These are phyloP conservation scores for Penicillium crustosum DNA, from an alignment of 2,329 filamentous ascomycete genomes.

Conservation along the genomic window DNA sequence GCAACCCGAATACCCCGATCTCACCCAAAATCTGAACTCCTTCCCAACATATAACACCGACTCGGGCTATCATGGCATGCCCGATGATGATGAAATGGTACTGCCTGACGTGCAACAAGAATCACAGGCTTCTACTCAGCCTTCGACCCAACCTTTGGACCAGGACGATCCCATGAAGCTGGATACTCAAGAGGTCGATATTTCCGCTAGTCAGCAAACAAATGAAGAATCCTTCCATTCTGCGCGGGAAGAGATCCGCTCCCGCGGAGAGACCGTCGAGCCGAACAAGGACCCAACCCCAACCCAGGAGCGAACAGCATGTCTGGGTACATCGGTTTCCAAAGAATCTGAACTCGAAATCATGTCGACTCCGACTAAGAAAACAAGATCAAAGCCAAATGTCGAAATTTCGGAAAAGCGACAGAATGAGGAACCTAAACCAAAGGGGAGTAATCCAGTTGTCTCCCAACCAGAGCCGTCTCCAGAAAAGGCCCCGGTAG, in stretches of 20 bases:
- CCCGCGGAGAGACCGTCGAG: conserved; percentile 40
- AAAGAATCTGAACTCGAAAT: conserved; percentile 8
- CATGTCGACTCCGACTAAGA: conserved; percentile 1
- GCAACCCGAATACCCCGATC: conserved; percentile 32
- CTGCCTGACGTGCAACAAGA: conserved; percentile 33
- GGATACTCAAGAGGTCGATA: conserved; percentile 22
- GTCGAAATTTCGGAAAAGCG: not conserved
- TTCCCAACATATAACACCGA: conserved; percentile 45
- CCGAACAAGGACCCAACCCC: conserved; percentile 35
- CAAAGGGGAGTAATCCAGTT: conserved; percentile 12
- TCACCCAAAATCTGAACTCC: conserved; percentile 39
- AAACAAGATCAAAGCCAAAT: conserved; percentile 10
- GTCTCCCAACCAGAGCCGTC: conserved; percentile 15
- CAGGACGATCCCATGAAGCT: conserved; percentile 23
- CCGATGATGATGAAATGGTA: conserved; percentile 43
- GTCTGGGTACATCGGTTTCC: conserved; percentile 1
- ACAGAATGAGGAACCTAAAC: conserved; percentile 5
- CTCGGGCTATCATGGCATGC: conserved; percentile 51
- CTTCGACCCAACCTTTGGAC: conserved; percentile 36
- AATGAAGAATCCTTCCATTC: conserved; percentile 51
- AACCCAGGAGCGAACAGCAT: conserved; percentile 17
- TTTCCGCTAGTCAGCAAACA: conserved; percentile 37
- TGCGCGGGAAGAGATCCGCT: conserved; percentile 41
- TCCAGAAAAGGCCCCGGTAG: conserved; percentile 16
- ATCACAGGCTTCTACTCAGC: conserved; percentile 35